phyloP scores from a whole-genome alignment of 2,329 filamentous ascomycete species.

The Shiraia bambusicola region DNA sequence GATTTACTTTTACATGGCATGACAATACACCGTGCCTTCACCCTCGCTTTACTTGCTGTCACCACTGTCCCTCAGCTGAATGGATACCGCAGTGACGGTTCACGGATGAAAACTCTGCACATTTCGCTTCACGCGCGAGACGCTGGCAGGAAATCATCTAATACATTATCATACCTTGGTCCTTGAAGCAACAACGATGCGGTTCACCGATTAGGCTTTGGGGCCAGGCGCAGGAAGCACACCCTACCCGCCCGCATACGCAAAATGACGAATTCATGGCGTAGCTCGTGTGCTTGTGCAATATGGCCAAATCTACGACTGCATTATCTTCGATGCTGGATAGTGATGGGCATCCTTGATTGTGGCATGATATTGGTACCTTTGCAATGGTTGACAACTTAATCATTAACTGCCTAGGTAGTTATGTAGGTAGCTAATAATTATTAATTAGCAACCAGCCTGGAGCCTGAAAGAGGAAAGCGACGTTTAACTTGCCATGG shows the following conservation, averaged over 20 bases:
- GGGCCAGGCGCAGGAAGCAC: conserved; percentile 1
- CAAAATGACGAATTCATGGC: conserved; percentile 5
- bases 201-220: conserved; percentile 16
- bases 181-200: conserved; percentile 6
- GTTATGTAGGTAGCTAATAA: too few species aligned
- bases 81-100: conserved; percentile 28
- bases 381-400: too few species aligned
- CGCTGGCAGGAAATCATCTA: conserved; percentile 21
- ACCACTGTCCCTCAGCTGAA: conserved; percentile 14
- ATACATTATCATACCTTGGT: too few species aligned
- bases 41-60: conserved; percentile 14
- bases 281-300: conserved; percentile 7
- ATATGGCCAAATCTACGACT: neutral
- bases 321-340: neutral
- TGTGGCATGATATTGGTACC: too few species aligned
- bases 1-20: conserved; percentile 15
- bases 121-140: conserved; percentile 22
- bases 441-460: too few species aligned
- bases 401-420: too few species aligned
- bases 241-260: conserved; percentile 4
- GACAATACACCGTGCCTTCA: conserved; percentile 6
- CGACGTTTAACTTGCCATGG: too few species aligned
- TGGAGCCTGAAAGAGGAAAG: too few species aligned
- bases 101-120: conserved; percentile 19
- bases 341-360: too few species aligned